Base-by-base conservation (phyloP, 768 basidiomycete species). In the Tulasnella sp. region DNA sequence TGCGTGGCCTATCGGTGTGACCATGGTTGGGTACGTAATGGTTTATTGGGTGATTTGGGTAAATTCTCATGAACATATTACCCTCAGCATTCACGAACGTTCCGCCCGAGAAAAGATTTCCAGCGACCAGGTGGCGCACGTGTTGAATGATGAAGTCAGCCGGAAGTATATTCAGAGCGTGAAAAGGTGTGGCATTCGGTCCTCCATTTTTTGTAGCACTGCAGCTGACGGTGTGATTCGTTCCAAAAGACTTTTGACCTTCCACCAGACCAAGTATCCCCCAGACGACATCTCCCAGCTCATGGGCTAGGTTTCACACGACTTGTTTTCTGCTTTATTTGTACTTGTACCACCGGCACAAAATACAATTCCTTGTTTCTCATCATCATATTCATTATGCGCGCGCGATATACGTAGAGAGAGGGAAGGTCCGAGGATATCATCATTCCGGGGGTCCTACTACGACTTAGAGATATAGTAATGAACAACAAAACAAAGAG, bases 1-100 rank as follows among this genome's bases (percentile, higher is more conserved):
- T 0, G 96, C 98, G 3, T 99, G 98, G 98, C 98, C 98, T 1
- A 99, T 99, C 82, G 98, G 98, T 61, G 98, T 99, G 11, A 99
- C 98, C 79, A 97, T 97, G 93, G 98, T 99, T 86, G 96, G 95
- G 95, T 95, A 84, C 51, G 91, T 87, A 15, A 55, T 75, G 3
- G 26, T n/a, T 29, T 73, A 10, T 13, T 44, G 48, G 57, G 29
- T 15, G 48, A 26, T 15, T 26, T 16, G 6, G 46, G 44, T n/a
- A 67, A 39, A 57, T 61, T 26, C 61, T 37, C 71, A 23, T 55
- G 51, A 39, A 55, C 79, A n/a, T 23, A 39, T 79, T 23, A 77
- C 11, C 57, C 75, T 69, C 39, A 39, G 96, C 86, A 98, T 99
- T 77, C 98, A 99, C 85, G 98, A 98, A 84, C 93, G 98, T 83